A percentile compares a stretch with the other conserved stretches of the same genome.
Conservation (phyloP, 2,329 filamentous ascomycete species). For the Trichoderma brevicompactum region DNA sequence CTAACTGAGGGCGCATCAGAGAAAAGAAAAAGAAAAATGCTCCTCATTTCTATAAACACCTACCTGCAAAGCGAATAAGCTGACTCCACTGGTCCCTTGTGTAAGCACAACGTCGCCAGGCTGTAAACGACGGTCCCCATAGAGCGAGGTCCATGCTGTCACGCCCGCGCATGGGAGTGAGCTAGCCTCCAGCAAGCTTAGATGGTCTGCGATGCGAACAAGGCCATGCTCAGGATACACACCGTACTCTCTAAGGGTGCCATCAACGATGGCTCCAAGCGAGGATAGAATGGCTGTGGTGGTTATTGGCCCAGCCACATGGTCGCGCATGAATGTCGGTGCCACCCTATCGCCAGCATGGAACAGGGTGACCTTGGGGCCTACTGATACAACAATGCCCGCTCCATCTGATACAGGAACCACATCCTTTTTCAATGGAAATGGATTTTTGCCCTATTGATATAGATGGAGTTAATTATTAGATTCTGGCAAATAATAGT, state of each 20-base stretch:
- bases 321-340: slow-evolving; percentile 3
- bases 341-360: neutral
- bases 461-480: neutral
- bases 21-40: neutral
- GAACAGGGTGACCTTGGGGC: neutral
- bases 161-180: neutral
- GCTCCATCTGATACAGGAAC: slow-evolving; percentile 6
- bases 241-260: neutral
- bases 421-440: neutral
- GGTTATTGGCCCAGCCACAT: neutral
- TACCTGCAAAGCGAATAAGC: slow-evolving; percentile 12
- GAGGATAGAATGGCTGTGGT: neutral
- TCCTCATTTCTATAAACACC: neutral
- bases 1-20: neutral
- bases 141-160: neutral
- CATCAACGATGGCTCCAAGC: neutral
- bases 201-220: neutral
- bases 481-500: neutral
- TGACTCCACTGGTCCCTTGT: slow-evolving; percentile 9
- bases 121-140: neutral
- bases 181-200: neutral
- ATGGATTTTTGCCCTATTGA: neutral
- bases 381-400: neutral
- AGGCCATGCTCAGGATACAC: slow-evolving; percentile 5
- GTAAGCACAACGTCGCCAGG: slow-evolving; percentile 7